These are phyloP conservation scores for Russula sp. DNA, from an alignment of 768 basidiomycete species.

Conservation along the genomic window DNA sequence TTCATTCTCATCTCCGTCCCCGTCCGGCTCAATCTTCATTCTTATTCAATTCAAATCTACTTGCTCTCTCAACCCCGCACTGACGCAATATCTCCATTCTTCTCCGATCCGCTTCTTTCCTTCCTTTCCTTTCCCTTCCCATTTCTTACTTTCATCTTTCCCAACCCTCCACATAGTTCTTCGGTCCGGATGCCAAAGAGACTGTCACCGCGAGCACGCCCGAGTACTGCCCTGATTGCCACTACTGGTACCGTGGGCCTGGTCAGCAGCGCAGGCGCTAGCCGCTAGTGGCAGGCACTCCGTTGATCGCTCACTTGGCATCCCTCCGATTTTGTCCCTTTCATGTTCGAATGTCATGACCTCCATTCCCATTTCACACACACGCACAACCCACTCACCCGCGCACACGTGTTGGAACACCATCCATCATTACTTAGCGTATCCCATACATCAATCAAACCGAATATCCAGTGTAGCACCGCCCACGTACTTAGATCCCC, in stretches of 20 bases:
- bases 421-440: conserved; percentile 12
- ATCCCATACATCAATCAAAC: conserved; percentile 12
- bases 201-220: conserved; percentile 43
- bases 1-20: conserved; percentile 8
- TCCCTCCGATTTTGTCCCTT: background rate
- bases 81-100: conserved; percentile 8
- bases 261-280: conserved; percentile 21
- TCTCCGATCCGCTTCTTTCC: background rate
- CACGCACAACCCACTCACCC: background rate
- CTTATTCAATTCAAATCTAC: background rate
- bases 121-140: background rate
- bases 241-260: conserved; percentile 26
- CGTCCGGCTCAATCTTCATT: background rate
- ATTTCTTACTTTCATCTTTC: background rate
- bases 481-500: conserved; percentile 17
- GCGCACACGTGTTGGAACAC: background rate
- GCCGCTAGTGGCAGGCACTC: background rate
- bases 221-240: conserved; percentile 33
- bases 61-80: conserved; percentile 1
- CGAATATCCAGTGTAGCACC: conserved; percentile 20
- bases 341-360: background rate
- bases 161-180: conserved; percentile 41
- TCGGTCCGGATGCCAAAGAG: conserved; percentile 64
- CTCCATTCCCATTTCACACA: background rate
- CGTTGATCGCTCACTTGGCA: background rate